Base-by-base conservation (phyloP, 768 basidiomycete species). In the Tricholoma furcatifolium region DNA sequence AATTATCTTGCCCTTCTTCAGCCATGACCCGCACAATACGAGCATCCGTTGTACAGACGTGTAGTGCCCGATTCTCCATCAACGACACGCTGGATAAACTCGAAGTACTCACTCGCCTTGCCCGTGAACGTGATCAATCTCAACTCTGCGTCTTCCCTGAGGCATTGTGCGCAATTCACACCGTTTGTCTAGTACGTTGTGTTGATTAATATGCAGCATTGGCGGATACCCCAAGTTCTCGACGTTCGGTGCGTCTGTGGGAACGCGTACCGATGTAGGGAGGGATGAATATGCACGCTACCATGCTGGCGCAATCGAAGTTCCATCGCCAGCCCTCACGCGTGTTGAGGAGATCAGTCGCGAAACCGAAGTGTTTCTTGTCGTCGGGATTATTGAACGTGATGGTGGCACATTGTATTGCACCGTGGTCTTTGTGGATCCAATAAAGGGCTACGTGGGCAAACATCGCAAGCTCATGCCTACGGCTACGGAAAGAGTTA, bases 381-480 rank as follows among this genome's bases (percentile, higher is more conserved):
- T 85, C 46, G 72, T 82, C 23, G 84, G 84, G 1, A 72, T 83
- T 14, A 76, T 87, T 45, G 85, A 86, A 60, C 73, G 75, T 12
- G 81, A 78, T 15, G 72, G 74, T 8, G 83, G 83, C 3, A 84
- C 84, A 1, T 66, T 86, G 15, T 86, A 83, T 56, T 87, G 85
- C 64, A 80, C 82, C 0, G 78, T 65, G 8, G 69, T 84, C 17
- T 84, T 83, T 62, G 73, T 84, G 20, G 75, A 80, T 58, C 81
- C 84, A 0, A 54, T 57, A 15, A 58, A 73, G 39, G 84, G 84
- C 1, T 71, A 76, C 23, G 62, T 85, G n/a, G 82, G 72, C 34
- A 84, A 84, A 62, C 82, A 85, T 61, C 74, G 85, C 14, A 87
- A 87, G 68, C 60, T 87, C 20, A 69, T 83, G 59, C 85, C 85